Evolutionary conservation across 352 stramenopile species (phyloP).

Genomic region (Pythium myriotylum): DNA sequence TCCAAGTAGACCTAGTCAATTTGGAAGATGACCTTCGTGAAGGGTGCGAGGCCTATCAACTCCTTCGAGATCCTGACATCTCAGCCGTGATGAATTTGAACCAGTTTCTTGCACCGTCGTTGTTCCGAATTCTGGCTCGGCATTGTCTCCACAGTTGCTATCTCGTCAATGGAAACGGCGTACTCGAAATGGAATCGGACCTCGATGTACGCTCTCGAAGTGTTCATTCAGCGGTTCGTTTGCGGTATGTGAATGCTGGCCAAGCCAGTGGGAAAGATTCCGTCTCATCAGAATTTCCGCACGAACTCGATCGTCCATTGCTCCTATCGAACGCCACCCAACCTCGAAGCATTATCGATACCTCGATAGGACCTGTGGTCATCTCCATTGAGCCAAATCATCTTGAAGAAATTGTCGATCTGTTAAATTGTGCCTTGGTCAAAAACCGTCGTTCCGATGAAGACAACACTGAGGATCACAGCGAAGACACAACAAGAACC

Average conservation of each 20-base stretch:
- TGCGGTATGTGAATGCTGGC: conserved; percentile 31
- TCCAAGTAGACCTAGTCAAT: conserved; percentile 10
- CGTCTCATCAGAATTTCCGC: not conserved
- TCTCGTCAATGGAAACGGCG: not conserved
- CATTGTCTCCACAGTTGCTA: conserved; percentile 21
- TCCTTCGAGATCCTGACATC: conserved; percentile 19
- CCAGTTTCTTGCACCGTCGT: conserved; percentile 15
- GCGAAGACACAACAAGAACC: no score
- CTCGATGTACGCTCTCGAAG: conserved; percentile 48
- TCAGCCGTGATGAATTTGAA: conserved; percentile 25
- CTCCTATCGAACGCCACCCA: no score
- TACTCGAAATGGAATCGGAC: not conserved
- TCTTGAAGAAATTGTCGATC: not conserved
- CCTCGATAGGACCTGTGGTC: conserved; percentile 3
- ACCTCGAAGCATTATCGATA: not conserved
- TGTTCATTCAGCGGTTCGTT: conserved; percentile 63
- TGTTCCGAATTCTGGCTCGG: conserved; percentile 9
- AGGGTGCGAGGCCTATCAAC: conserved; percentile 14
- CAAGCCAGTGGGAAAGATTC: not conserved
- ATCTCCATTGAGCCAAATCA: not conserved
- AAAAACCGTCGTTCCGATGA: not conserved
- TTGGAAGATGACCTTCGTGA: conserved; percentile 17
- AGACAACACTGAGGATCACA: not conserved
- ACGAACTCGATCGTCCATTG: not conserved
- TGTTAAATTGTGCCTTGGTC: not conserved